Evolutionary conservation across 495 filamentous ascomycete genomes (phyloP).

Genomic region (Penicillium maclennaniae): DNA sequence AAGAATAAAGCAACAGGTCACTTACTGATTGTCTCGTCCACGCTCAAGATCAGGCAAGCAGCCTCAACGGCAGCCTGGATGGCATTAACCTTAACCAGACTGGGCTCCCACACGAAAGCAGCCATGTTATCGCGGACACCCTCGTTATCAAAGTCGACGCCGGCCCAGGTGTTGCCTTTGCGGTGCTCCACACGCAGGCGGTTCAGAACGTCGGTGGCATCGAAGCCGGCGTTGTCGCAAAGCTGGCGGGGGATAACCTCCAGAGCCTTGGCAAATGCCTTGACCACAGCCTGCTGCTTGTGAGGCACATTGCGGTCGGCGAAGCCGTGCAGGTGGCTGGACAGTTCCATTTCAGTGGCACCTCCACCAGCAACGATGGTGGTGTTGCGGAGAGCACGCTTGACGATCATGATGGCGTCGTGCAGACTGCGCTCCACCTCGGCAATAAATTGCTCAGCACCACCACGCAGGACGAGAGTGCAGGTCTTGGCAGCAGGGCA

Average conservation of each 20-base stretch:
- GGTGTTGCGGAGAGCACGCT: constrained; percentile 89
- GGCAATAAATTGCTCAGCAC: constrained; percentile 98
- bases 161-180: constrained; percentile 87
- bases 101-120: constrained; percentile 95
- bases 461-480: constrained; percentile 90
- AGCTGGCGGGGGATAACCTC: constrained; percentile 95
- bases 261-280: constrained; percentile 93
- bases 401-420: constrained; percentile 99
- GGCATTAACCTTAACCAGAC: constrained; percentile 93
- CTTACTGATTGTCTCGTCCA: constrained; percentile 93
- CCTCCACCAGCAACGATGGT: constrained; percentile 94
- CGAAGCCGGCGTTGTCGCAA: constrained; percentile 97
- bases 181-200: constrained; percentile 90
- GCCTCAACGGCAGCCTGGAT: constrained; percentile 95
- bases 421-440: constrained; percentile 96
- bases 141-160: constrained; percentile 91
- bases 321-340: constrained; percentile 83
- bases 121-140: constrained; percentile 89
- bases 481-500: constrained; percentile 95
- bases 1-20: constrained; percentile 13
- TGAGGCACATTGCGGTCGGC: constrained; percentile 88
- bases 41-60: constrained; percentile 87
- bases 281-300: constrained; percentile 97
- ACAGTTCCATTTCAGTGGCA: constrained; percentile 95
- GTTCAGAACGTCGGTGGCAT: constrained; percentile 96